phyloP scores from a whole-genome alignment of 257 asterid genomes.

The Nicotiana sylvestris region DNA sequence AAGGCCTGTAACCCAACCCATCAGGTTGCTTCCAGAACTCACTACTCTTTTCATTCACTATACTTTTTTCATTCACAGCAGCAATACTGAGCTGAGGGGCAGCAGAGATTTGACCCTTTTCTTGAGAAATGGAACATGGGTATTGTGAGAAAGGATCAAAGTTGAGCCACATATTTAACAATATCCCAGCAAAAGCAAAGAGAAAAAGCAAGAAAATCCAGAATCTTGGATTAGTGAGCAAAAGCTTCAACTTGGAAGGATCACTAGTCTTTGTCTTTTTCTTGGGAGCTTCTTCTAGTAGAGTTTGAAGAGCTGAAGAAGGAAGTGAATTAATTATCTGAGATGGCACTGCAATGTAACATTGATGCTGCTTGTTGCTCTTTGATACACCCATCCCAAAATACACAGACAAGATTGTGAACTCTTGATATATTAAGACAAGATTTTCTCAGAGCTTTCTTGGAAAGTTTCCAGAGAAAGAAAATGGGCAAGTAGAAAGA shows the following conservation, averaged over 20 bases:
- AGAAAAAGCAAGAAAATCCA: constrained; percentile 41
- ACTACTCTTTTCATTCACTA: constrained; percentile 21
- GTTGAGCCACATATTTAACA: constrained; percentile 40
- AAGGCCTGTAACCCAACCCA: constrained; percentile 79
- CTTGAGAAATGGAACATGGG: constrained; percentile 48
- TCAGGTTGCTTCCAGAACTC: constrained; percentile 89
- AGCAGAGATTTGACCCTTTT: constrained; percentile 17
- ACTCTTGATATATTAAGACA: not conserved
- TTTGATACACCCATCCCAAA: constrained; percentile 5
- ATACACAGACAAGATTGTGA: not conserved
- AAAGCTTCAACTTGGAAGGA: constrained; percentile 30
- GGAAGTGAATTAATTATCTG: constrained; percentile 52
- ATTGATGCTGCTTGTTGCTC: constrained; percentile 43
- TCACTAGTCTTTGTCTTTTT: constrained; percentile 26
- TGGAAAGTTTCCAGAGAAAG: not conserved
- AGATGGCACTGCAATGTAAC: constrained; percentile 77
- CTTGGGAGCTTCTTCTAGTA: constrained; percentile 48
- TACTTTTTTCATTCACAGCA: constrained; percentile 15
- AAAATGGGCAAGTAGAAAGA: not conserved
- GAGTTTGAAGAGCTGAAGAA: constrained; percentile 34
- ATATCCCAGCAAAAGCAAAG: constrained; percentile 41
- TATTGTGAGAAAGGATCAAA: constrained; percentile 40
- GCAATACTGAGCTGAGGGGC: too few relatives aligned
- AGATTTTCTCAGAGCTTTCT: not conserved
- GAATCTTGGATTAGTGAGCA: constrained; percentile 47